phyloP scores from a whole-genome alignment of 1,139 yeast species.

The Debaryomyces psychrophilus region DNA sequence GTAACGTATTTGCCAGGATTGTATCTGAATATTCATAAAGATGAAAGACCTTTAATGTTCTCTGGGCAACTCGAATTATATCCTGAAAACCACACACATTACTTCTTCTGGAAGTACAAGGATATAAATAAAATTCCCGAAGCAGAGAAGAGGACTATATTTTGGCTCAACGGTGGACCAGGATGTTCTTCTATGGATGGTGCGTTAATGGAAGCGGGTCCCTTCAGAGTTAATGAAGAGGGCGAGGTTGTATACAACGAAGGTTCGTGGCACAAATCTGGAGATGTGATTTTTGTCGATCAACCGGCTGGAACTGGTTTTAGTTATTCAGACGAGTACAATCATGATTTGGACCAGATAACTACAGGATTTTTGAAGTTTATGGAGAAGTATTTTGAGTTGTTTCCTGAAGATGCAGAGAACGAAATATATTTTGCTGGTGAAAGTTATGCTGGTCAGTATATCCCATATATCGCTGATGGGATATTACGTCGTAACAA shows the following conservation, averaged over 20 bases:
- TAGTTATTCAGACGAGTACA: slow-evolving; percentile 60
- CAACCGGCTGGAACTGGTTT: slow-evolving; percentile 97
- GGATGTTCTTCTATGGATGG: slow-evolving; percentile 99
- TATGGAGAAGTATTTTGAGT: slow-evolving; percentile 62
- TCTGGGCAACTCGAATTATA: slow-evolving; percentile 70
- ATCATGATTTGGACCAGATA: slow-evolving; percentile 60
- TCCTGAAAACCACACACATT: slow-evolving; percentile 57
- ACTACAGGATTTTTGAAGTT: slow-evolving; percentile 66
- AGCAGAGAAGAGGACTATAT: slow-evolving; percentile 48
- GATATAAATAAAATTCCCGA: slow-evolving; percentile 38
- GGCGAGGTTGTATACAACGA: slow-evolving; percentile 55
- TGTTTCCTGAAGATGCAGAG: slow-evolving; percentile 72
- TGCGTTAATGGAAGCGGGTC: slow-evolving; percentile 91
- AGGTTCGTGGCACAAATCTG: slow-evolving; percentile 86
- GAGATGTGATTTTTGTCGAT: slow-evolving; percentile 83
- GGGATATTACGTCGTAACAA: slow-evolving; percentile 57
- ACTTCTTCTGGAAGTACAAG: slow-evolving; percentile 80
- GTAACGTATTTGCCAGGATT: slow-evolving; percentile 50
- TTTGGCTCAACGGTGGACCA: slow-evolving; percentile 97
- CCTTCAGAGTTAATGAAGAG: slow-evolving; percentile 62
- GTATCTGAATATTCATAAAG: slow-evolving; percentile 28
- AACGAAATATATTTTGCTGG: slow-evolving; percentile 85
- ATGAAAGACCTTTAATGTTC: slow-evolving; percentile 57
- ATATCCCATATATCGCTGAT: slow-evolving; percentile 83
- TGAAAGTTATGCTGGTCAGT: slow-evolving; percentile 97